Percentiles rank a stretch among this genome's conserved stretches.
Evolutionary conservation across 148 eudicot genomes (phyloP).

Genomic region (Persicaria tinctoria): DNA sequence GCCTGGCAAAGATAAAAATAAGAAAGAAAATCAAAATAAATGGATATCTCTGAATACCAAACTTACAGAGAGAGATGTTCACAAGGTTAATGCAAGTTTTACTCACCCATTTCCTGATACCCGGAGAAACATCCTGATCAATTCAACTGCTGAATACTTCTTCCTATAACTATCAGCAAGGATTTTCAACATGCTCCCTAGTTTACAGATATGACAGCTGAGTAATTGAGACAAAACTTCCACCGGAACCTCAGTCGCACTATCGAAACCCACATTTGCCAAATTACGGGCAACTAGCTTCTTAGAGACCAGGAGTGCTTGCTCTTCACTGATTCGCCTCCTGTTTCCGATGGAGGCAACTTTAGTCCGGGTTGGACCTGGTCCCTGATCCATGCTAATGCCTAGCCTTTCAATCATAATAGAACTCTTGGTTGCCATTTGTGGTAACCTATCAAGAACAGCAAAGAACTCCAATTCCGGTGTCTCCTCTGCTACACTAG

Average conservation of each 20-base stretch:
- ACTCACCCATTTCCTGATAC: conserved; percentile 68
- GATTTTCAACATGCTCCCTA: conserved; percentile 65
- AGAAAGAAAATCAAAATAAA: not conserved
- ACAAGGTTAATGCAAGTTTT: not conserved
- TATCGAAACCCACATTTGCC: conserved; percentile 65
- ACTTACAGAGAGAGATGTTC: not conserved
- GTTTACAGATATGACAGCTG: conserved; percentile 69
- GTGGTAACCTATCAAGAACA: conserved; percentile 80
- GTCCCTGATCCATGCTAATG: conserved; percentile 65
- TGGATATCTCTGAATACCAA: not conserved
- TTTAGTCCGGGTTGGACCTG: conserved; percentile 47
- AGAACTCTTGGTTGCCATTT: conserved; percentile 61
- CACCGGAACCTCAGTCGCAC: conserved; percentile 59
- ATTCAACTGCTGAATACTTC: conserved; percentile 78
- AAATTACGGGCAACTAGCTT: conserved; percentile 60
- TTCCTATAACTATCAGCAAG: conserved; percentile 85
- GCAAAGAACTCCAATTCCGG: conserved; percentile 59
- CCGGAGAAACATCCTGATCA: conserved; percentile 84
- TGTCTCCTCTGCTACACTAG: conserved; percentile 24
- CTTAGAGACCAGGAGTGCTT: conserved; percentile 63
- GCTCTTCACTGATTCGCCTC: conserved; percentile 58
- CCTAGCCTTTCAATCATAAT: conserved; percentile 98
- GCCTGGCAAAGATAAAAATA: not conserved
- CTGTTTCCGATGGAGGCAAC: conserved; percentile 39
- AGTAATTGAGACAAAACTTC: conserved; percentile 73